Evolutionary conservation across 129 eudicot genomes (phyloP).

Genomic region (Flaveria robusta): DNA sequence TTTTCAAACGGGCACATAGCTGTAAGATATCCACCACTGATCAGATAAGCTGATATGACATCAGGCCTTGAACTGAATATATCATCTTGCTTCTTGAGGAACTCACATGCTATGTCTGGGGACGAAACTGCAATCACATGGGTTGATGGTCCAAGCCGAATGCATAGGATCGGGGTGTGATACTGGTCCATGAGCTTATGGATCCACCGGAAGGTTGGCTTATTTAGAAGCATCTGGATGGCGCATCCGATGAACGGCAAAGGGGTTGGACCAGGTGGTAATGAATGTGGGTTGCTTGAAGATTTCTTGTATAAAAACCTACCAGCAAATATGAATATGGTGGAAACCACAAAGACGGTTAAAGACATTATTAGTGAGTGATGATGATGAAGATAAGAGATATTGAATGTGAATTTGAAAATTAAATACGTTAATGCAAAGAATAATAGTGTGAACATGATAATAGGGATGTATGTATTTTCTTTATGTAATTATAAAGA

Average conservation of each 20-base stretch:
- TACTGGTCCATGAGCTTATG: conserved; percentile 41
- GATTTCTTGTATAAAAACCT: not conserved
- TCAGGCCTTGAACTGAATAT: conserved; percentile 43
- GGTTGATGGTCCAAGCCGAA: conserved; percentile 31
- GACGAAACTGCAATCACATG: conserved; percentile 41
- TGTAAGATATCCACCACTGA: conserved; percentile 33
- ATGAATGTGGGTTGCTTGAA: conserved; percentile 12
- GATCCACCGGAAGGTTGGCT: conserved; percentile 48
- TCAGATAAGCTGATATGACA: conserved; percentile 22
- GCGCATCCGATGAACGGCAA: conserved; percentile 41
- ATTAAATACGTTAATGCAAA: no score
- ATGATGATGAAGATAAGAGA: no score
- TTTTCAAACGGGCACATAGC: conserved; percentile 26
- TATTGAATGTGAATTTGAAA: no score
- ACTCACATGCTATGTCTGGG: conserved; percentile 38
- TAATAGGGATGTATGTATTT: no score
- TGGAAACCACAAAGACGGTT: no score
- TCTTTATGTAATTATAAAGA: no score
- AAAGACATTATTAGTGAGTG: no score
- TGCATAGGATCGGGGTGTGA: conserved; percentile 40
- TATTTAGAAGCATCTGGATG: conserved; percentile 25
- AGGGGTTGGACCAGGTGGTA: conserved; percentile 51
- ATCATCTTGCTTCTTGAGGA: conserved; percentile 45
- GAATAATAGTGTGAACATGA: no score
- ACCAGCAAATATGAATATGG: no score